Base-by-base conservation (phyloP, 805 yeast genomes). In the Danielozyma ontarioensis region DNA sequence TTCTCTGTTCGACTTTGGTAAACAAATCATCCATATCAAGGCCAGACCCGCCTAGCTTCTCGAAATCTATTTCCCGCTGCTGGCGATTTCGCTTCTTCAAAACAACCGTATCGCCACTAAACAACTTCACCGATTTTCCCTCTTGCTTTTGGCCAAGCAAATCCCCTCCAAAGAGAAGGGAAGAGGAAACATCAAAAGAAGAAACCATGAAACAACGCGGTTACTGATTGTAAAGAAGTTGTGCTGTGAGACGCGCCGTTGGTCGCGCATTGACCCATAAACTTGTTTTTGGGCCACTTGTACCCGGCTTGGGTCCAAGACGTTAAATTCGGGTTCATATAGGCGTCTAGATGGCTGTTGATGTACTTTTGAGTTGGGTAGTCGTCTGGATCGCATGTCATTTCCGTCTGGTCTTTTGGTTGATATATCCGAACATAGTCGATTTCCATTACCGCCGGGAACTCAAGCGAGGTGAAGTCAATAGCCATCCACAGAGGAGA, bases 341-440 rank as follows among this genome's bases (percentile, higher is more conserved):
- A 90, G 1, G 93, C 93, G 30, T 68, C 66, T 34, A 64, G 52
- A 57, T 90, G 97, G 18, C 54, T 50, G 32, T 76, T 59, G 46
- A 90, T 90, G 65, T 90, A 90, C 49, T 85, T 88, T 42, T 68
- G 66, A 0, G 97, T 93, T 34, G 97, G 97, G 53, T 70, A 78
- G 52, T 76, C 94, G 0, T 49, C 62, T 0, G 98, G 97, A 53
- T 89, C 97, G 64, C 97, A 90, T 0, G 93, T 81, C 16, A 82
- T 35, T 31, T 76, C 72, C 18, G 69, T 57, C 10, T 69, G 60
- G 46, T 75, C 78, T 24, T 65, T 51, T 2, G 96, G 96, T 64
- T 90, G 98, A 59, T 93, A 90, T n/a, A 90, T 52, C 48, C 98
- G 77, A 23, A 90, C 94, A 49, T 83, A 85, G 57, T 90, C 97